These are phyloP conservation scores for Peronospora belbahrii DNA, from an alignment of 352 stramenopile genomes.

Conservation along the genomic window DNA sequence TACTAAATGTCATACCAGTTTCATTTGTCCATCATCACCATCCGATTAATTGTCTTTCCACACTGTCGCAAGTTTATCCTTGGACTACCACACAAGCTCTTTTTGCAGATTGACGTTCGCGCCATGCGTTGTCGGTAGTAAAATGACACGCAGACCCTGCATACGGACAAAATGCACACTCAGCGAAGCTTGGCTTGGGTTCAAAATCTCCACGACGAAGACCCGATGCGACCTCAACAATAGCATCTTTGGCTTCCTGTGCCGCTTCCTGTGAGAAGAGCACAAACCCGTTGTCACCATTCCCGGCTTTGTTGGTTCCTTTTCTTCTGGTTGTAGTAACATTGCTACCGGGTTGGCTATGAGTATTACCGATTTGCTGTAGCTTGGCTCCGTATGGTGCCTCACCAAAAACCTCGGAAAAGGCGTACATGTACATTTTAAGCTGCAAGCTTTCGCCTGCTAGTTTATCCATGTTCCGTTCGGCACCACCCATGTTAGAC, in stretches of 20 bases:
- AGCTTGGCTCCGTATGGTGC: slow-evolving; percentile 46
- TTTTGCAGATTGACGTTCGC: slow-evolving; percentile 8
- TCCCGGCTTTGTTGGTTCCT: slow-evolving; percentile 6
- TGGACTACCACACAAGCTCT: background rate
- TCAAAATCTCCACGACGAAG: slow-evolving; percentile 49
- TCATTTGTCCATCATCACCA: background rate
- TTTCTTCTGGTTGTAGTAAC: slow-evolving; percentile 6
- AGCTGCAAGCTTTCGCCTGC: slow-evolving; percentile 71
- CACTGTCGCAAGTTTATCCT: slow-evolving; percentile 1
- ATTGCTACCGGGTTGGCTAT: background rate
- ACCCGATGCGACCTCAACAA: slow-evolving; percentile 25
- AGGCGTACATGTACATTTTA: slow-evolving; percentile 79
- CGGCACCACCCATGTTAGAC: slow-evolving; percentile 52
- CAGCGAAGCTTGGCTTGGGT: slow-evolving; percentile 45
- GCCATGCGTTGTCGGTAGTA: slow-evolving; percentile 14
- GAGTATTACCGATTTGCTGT: slow-evolving; percentile 46
- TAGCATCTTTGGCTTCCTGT: slow-evolving; percentile 31
- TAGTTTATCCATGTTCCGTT: slow-evolving; percentile 43
- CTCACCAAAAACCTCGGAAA: slow-evolving; percentile 43
- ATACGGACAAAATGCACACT: slow-evolving; percentile 70
- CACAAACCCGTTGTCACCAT: slow-evolving; percentile 32
- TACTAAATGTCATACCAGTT: slow-evolving; percentile 4
- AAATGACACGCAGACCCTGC: slow-evolving; percentile 47
- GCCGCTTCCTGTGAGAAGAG: slow-evolving; percentile 24
- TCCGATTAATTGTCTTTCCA: background rate